phyloP scores from a whole-genome alignment of 306 rosid genomes.

The Mimosa bimucronata region DNA sequence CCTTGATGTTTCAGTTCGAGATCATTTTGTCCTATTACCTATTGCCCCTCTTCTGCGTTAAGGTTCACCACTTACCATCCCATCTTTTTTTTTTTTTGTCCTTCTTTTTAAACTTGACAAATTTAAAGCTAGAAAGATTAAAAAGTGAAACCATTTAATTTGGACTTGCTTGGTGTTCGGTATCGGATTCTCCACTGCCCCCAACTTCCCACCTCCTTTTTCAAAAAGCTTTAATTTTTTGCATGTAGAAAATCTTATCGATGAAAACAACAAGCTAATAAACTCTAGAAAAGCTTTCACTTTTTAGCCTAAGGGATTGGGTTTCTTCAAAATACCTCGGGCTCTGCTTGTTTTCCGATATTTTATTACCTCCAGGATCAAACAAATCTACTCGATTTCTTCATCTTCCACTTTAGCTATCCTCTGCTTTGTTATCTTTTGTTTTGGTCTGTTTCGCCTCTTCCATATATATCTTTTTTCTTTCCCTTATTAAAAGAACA shows the following conservation, averaged over 20 bases:
- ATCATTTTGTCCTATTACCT: conserved; percentile 39
- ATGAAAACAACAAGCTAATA: conserved; percentile 44
- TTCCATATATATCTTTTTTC: neutral
- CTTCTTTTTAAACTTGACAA: conserved; percentile 34
- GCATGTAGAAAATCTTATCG: conserved; percentile 38
- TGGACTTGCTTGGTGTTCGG: conserved; percentile 47
- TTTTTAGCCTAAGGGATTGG: conserved; percentile 34
- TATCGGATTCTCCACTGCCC: conserved; percentile 49
- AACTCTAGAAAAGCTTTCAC: conserved; percentile 41
- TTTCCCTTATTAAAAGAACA: neutral
- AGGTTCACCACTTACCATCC: neutral
- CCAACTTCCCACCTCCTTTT: conserved; percentile 9
- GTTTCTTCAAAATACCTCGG: conserved; percentile 64
- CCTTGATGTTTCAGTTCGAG: conserved; percentile 47
- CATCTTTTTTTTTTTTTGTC: neutral
- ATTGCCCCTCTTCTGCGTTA: neutral
- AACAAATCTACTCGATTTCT: conserved; percentile 63
- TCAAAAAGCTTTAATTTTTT: conserved; percentile 38
- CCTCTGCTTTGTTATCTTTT: conserved; percentile 28
- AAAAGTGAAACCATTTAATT: conserved; percentile 42
- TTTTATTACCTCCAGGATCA: conserved; percentile 43
- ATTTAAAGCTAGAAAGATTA: conserved; percentile 26
- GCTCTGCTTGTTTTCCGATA: conserved; percentile 45
- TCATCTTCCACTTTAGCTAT: conserved; percentile 46
- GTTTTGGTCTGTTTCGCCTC: conserved; percentile 35